Conservation (phyloP, 805 yeast genomes). For the Lipomyces japonicus region DNA sequence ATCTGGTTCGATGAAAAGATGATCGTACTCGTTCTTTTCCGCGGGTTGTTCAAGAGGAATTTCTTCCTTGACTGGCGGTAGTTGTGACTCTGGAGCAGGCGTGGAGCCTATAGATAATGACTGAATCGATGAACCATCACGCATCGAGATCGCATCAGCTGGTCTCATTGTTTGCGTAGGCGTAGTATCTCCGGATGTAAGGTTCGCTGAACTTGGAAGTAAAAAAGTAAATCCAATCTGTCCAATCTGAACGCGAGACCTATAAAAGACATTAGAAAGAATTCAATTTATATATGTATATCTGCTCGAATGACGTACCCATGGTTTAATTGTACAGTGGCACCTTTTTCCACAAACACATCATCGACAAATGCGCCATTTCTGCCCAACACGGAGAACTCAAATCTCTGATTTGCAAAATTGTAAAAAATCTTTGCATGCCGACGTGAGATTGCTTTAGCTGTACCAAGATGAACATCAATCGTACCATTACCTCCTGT, state of each 20-base stretch:
- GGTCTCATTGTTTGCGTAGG: constrained; percentile 25
- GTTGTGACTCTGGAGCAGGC: constrained; percentile 4
- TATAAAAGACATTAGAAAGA: background rate
- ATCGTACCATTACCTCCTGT: constrained; percentile 48
- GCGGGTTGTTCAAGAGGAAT: background rate
- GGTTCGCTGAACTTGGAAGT: constrained; percentile 55
- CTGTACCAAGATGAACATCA: constrained; percentile 88
- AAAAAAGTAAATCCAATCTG: constrained; percentile 86
- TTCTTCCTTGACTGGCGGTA: background rate
- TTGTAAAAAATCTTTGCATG: constrained; percentile 96
- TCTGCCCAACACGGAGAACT: constrained; percentile 83
- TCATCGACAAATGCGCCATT: constrained; percentile 98
- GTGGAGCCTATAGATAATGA: constrained; percentile 6
- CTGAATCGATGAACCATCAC: constrained; percentile 16
- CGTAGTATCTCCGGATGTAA: constrained; percentile 10
- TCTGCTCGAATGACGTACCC: constrained; percentile 47
- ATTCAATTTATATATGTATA: background rate
- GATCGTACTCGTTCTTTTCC: background rate
- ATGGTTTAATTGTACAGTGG: constrained; percentile 81
- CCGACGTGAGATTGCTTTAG: constrained; percentile 87
- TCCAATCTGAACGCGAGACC: constrained; percentile 75
- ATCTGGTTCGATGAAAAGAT: background rate
- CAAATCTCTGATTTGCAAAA: constrained; percentile 93
- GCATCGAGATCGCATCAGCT: constrained; percentile 27
- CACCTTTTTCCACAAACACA: constrained; percentile 80